Percentiles rank a stretch among this genome's conserved stretches.
Evolutionary conservation across 192 early-diverging fungal species (phyloP).

Genomic region (Podila epicladia): DNA sequence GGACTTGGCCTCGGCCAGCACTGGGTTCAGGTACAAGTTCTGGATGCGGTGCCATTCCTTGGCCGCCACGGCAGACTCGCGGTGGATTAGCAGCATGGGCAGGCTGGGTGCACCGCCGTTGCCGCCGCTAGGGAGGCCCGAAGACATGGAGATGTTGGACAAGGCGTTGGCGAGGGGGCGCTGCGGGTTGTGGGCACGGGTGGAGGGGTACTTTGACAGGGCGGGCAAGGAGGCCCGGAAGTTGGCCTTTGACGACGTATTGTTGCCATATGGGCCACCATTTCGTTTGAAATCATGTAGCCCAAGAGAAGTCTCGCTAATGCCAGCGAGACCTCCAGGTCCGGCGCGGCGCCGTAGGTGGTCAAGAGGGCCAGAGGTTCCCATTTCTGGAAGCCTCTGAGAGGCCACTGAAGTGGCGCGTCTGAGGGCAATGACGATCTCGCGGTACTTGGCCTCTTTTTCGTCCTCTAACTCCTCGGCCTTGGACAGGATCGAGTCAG

Average conservation of each 20-base stretch:
- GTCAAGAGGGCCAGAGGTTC: too few relatives aligned
- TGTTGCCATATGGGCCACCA: background rate
- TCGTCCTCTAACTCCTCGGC: too few relatives aligned
- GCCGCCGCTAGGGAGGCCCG: background rate
- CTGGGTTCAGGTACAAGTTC: constrained; percentile 21
- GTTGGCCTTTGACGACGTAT: background rate
- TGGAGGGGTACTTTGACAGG: background rate
- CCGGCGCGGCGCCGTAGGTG: background rate
- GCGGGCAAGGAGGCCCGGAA: constrained; percentile 10
- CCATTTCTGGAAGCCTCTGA: background rate
- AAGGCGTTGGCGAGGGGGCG: background rate
- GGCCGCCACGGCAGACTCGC: constrained; percentile 19
- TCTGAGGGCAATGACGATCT: constrained; percentile 32
- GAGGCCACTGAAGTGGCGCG: constrained; percentile 26
- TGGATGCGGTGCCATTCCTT: constrained; percentile 20
- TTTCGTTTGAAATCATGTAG: too few relatives aligned
- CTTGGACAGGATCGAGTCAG: too few relatives aligned
- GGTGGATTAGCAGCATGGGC: constrained; percentile 32
- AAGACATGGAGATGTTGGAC: constrained; percentile 5
- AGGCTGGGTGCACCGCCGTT: constrained; percentile 9
- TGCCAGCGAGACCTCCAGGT: background rate
- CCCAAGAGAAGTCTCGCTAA: too few relatives aligned
- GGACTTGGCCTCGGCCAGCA: constrained; percentile 8
- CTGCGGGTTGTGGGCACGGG: background rate
- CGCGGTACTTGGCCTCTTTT: constrained; percentile 10